Percentiles rank a stretch among this genome's conserved stretches.
phyloP scores from a whole-genome alignment of 2,329 filamentous ascomycete species.

The Aureobasidium mangrovei region DNA sequence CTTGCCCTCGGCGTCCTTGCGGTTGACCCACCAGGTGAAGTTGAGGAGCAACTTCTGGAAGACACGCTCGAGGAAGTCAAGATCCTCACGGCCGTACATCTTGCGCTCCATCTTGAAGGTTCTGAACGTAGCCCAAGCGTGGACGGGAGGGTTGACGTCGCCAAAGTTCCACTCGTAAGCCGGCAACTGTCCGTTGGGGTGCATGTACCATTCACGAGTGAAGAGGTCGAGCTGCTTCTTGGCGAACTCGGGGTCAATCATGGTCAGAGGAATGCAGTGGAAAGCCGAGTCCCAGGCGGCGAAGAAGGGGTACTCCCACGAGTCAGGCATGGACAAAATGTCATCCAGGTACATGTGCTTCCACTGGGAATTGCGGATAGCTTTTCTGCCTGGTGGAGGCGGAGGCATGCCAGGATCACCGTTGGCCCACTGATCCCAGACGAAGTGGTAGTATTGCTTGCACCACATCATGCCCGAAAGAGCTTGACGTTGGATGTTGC shows the following conservation, averaged over 20 bases:
- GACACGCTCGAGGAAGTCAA: conserved; percentile 91
- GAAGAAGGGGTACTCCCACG: conserved; percentile 98
- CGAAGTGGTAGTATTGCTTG: conserved; percentile 92
- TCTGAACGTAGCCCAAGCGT: conserved; percentile 91
- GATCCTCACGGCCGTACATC: conserved; percentile 86
- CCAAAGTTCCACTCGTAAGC: conserved; percentile 97
- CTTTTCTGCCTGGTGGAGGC: conserved; percentile 70
- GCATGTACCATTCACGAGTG: conserved; percentile 97
- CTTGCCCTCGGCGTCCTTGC: conserved; percentile 88
- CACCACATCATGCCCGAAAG: conserved; percentile 98
- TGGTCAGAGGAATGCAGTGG: conserved; percentile 89
- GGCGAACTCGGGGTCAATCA: conserved; percentile 96
- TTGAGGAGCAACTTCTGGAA: conserved; percentile 95
- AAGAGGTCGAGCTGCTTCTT: conserved; percentile 97
- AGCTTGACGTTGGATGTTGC: conserved; percentile 91
- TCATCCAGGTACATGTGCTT: conserved; percentile 93
- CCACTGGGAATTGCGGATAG: conserved; percentile 81
- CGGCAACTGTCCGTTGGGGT: conserved; percentile 89
- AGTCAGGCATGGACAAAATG: conserved; percentile 94
- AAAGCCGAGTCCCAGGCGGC: conserved; percentile 96
- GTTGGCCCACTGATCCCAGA: conserved; percentile 97
- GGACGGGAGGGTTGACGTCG: conserved; percentile 92
- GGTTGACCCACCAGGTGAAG: conserved; percentile 99
- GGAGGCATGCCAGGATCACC: conserved; percentile 83
- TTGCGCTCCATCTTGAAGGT: conserved; percentile 98